A percentile compares a stretch with the other conserved stretches of the same genome.
phyloP scores from a whole-genome alignment of 148 eudicot genomes.

The Amaranthus cruentus region DNA sequence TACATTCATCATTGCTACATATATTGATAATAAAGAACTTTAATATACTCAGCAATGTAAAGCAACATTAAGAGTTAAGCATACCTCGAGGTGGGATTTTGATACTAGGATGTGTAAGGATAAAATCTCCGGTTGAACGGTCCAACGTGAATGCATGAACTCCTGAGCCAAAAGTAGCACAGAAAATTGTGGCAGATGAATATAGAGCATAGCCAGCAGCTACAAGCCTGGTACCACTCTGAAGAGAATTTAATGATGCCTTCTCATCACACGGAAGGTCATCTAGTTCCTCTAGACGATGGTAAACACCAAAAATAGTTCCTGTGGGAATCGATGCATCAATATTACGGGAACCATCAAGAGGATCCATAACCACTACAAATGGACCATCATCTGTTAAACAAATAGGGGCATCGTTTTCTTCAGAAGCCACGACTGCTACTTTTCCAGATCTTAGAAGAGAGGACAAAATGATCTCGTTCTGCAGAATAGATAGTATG shows the following conservation, averaged over 20 bases:
- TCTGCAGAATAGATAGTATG: conserved; percentile 41
- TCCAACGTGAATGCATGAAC: conserved; percentile 79
- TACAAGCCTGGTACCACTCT: conserved; percentile 71
- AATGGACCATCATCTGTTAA: conserved; percentile 74
- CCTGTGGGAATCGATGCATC: conserved; percentile 99
- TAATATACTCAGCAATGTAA: too few relatives aligned
- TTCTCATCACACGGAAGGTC: conserved; percentile 66
- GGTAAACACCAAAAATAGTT: conserved; percentile 85
- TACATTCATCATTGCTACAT: too few relatives aligned
- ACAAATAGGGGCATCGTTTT: conserved; percentile 89
- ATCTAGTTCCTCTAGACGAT: conserved; percentile 69
- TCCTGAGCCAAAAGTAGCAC: conserved; percentile 83
- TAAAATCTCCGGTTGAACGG: conserved; percentile 79
- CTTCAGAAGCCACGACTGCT: conserved; percentile 97
- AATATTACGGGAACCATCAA: conserved; percentile 92
- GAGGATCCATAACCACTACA: conserved; percentile 92
- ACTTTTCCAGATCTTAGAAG: conserved; percentile 80
- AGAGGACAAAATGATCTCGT: conserved; percentile 74
- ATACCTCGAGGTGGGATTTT: conserved; percentile 84
- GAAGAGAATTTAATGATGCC: conserved; percentile 73
- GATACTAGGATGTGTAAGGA: conserved; percentile 72
- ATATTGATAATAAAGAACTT: too few relatives aligned
- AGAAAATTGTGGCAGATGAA: conserved; percentile 91
- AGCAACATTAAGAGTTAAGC: background rate
- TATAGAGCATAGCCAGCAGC: conserved; percentile 96